Base-by-base conservation (phyloP, 164 flowering plant species). In the Aristolochia contorta region DNA sequence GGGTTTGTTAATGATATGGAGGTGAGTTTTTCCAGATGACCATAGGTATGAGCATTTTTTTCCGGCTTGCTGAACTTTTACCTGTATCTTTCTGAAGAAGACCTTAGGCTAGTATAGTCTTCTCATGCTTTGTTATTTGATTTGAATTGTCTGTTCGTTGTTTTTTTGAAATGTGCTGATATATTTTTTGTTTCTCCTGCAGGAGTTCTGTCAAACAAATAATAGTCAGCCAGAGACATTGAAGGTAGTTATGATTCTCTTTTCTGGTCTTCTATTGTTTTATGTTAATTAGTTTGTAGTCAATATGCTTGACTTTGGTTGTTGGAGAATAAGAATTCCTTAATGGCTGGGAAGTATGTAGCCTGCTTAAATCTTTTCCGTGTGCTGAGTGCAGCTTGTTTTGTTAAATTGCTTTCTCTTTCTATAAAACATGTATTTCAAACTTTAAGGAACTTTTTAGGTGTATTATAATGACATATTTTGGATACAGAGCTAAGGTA, bases 1-100 rank as follows among this genome's bases (percentile, higher is more conserved):
- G 97, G 97, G 54, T 94, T 91, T 78, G 59, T 84, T 57, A 56
- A 74, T 77, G 89, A 83, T 70, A 78, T 94, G 74, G 90, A 82
- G 96, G 99, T 94, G 65, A 60, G 70, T 63, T 41, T 20, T 48
- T 50, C 13, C 49, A 49, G 32, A 50, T 32, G 6, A 19, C 5
- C 20, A 47, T 37, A 16, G 16, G 12, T 54, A 55, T 52, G 45
- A 4, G 5, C 43, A 21, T 47, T 47, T 14, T 27, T 19, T 47
- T 16, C 18, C n/a, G n/a, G n/a, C n/a, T n/a, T n/a, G n/a, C n/a
- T n/a, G n/a, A n/a, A n/a, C n/a, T n/a, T n/a, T n/a, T n/a, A n/a
- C n/a, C n/a, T n/a, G n/a, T n/a, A n/a, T 25, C 16, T 8, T 57
- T 33, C 14, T 15, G 6, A 33, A 16, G 12, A 21, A 24, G 5